Evolutionary conservation across 331 rosid species (phyloP), one percentile per base, ranked within the genome.

Genomic region (Spiraea crenata): DNA sequence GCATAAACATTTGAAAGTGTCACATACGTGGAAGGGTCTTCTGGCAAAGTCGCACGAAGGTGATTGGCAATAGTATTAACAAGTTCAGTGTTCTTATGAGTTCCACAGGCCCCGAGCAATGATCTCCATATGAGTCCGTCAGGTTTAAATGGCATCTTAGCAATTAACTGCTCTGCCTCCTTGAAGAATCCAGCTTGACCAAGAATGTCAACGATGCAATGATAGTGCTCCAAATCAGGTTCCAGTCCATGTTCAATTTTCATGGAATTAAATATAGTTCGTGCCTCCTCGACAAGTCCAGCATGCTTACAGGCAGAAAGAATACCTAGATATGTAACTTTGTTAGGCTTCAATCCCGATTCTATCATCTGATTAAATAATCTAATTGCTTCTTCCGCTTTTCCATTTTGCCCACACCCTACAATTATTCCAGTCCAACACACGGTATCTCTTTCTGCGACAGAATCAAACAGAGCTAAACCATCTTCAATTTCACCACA

Each of bases 321-420:
- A 74, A 74, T 93, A 42, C 93, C 96, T 6, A 84, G 67, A 82
- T 86, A 80, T 76, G 97, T 90, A 75, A 93, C 70, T 84, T 84
- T 86, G 19, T 93, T 87, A 10, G 97, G 97, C 77, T 80, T 80
- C 60, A 84, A 39, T 64, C 85, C 97, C 7, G 83, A 82, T 63
- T 73, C 82, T 72, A 72, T 80, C 98, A 93, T 93, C 87, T 78
- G 70, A 57, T 73, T 74, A 66, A 88, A 79, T 70, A 84, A 74
- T 17, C 20, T 74, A 51, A 87, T 81, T 63, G 96, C 98, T 76
- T 85, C 88, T 3, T 63, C 72, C 4, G 93, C 86, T 77, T 84
- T 87, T 81, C 98, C 96, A 72, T 93, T 93, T 80, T 90, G 90
- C 57, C 90, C 98, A 71, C 96, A 88, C 58, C 98, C 98, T 61